phyloP scores from a whole-genome alignment of 139 green algal species.

The Pleodorina starrii region DNA sequence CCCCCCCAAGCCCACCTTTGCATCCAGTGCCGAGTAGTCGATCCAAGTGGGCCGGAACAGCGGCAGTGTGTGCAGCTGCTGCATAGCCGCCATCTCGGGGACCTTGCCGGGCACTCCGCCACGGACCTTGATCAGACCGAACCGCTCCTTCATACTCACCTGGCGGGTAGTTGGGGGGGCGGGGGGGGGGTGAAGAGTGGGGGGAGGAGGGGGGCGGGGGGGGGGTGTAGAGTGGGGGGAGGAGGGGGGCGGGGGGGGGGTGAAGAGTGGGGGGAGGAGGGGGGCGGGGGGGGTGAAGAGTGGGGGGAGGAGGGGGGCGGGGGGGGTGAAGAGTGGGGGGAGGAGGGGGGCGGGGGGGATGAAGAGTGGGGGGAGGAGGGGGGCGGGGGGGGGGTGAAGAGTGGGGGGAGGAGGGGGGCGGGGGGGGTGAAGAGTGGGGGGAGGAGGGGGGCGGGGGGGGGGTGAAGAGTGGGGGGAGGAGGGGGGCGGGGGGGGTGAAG shows the following conservation, averaged over 20 bases:
- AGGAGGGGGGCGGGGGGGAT: background rate
- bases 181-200: background rate
- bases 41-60: slow-evolving; percentile 84
- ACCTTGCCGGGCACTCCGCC: slow-evolving; percentile 59
- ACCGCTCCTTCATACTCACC: slow-evolving; percentile 94
- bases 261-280: too few species aligned
- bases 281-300: too few species aligned
- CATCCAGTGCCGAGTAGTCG: slow-evolving; percentile 93
- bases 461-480: too few species aligned
- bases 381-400: too few species aligned
- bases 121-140: slow-evolving; percentile 90
- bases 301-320: too few species aligned
- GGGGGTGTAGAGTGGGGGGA: background rate
- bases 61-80: slow-evolving; percentile 57
- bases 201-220: background rate
- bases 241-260: background rate
- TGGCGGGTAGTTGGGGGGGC: slow-evolving; percentile 54
- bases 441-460: too few species aligned
- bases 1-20: slow-evolving; percentile 68
- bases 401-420: too few species aligned
- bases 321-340: too few species aligned
- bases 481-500: too few species aligned
- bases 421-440: too few species aligned
- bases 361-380: too few species aligned
- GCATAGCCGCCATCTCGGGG: slow-evolving; percentile 51